Percentiles rank a stretch among this genome's conserved stretches.
Conservation (phyloP, 495 filamentous ascomycete species). For the Xylaria acuta region DNA sequence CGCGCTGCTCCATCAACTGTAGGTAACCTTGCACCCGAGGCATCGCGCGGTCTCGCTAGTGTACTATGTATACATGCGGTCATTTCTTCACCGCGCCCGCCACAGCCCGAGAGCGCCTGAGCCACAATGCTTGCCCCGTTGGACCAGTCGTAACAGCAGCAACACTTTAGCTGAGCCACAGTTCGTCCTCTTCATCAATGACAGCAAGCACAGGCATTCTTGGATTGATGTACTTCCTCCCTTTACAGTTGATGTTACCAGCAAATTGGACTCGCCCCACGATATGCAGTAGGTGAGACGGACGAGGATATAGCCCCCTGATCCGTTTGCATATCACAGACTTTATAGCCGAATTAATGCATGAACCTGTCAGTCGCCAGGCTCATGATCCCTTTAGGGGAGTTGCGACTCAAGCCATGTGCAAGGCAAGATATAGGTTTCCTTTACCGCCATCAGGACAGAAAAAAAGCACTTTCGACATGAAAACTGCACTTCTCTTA, state of each 20-base stretch:
- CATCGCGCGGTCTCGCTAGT: constrained; percentile 5
- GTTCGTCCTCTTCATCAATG: background rate
- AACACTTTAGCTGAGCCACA: background rate
- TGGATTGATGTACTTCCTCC: too few species aligned
- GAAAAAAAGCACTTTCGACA: background rate
- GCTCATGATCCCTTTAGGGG: background rate
- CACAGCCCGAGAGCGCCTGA: background rate
- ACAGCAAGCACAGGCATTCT: too few species aligned
- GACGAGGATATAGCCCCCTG: background rate
- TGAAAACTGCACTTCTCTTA: background rate
- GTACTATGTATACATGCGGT: too few species aligned
- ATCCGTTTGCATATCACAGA: background rate
- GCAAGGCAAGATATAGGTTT: background rate
- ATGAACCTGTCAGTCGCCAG: background rate
- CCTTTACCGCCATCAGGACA: background rate
- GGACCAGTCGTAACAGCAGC: background rate
- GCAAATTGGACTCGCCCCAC: background rate
- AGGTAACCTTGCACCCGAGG: constrained; percentile 17
- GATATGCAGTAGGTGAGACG: background rate
- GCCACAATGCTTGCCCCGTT: background rate
- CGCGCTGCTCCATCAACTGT: constrained; percentile 30
- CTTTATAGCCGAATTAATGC: background rate
- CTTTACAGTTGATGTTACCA: too few species aligned
- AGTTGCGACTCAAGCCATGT: background rate
- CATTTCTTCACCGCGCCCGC: background rate